Percentiles rank a stretch among this genome's conserved stretches.
These are phyloP conservation scores for Linnemannia schmuckeri DNA, from an alignment of 192 early-diverging fungal species.

Conservation along the genomic window DNA sequence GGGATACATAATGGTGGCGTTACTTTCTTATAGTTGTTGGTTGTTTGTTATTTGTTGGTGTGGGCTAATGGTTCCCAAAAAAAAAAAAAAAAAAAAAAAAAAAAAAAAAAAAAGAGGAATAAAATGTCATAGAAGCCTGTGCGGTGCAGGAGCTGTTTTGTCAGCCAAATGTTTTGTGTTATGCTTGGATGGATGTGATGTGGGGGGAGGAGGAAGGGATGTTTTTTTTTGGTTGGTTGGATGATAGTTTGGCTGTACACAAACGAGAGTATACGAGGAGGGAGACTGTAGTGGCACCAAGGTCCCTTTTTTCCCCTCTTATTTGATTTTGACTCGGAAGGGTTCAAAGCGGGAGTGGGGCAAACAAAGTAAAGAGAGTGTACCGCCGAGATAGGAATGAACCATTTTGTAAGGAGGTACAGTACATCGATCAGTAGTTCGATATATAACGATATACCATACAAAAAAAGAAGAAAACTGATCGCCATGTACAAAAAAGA, in stretches of 20 bases:
- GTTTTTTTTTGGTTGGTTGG: not conserved
- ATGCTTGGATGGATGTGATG: not conserved
- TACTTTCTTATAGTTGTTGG: not conserved
- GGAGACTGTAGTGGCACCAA: too few species aligned
- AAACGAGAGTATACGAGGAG: too few species aligned
- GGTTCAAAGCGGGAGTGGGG: too few species aligned
- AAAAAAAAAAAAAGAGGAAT: not conserved
- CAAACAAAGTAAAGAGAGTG: too few species aligned
- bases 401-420: too few species aligned
- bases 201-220: not conserved
- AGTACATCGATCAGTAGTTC: too few species aligned
- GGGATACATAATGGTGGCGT: not conserved
- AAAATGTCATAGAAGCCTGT: not conserved
- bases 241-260: not conserved
- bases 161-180: not conserved
- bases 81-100: too few species aligned
- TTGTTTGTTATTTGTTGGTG: not conserved
- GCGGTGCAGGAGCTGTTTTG: conserved; percentile 3
- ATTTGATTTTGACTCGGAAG: too few species aligned
- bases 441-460: too few species aligned
- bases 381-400: too few species aligned
- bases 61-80: not conserved
- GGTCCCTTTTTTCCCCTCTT: too few species aligned
- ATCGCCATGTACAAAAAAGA: not conserved
- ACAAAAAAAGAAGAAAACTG: not conserved